Conservation (phyloP, 352 stramenopile species). For the Thalassiosira hispida region DNA sequence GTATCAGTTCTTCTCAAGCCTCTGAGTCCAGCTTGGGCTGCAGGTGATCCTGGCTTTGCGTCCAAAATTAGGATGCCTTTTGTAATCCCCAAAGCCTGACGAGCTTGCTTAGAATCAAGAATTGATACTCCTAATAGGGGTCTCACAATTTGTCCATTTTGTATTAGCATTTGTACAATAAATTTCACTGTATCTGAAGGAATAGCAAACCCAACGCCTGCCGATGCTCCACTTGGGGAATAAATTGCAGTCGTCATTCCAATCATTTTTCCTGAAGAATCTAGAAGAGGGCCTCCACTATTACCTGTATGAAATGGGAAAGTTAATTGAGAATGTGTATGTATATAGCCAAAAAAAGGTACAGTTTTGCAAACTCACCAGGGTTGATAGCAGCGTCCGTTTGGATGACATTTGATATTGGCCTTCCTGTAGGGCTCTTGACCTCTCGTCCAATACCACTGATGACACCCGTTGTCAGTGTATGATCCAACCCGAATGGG, state of each 20-base stretch:
- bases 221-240: constrained; percentile 80
- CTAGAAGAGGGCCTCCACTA: constrained; percentile 83
- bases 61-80: constrained; percentile 85
- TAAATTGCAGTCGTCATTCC: constrained; percentile 90
- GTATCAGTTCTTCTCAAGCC: constrained; percentile 29
- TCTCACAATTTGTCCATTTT: constrained; percentile 82
- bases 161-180: constrained; percentile 80
- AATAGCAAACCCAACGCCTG: constrained; percentile 89
- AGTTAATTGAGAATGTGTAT: background rate
- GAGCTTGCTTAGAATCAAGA: constrained; percentile 83
- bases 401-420: constrained; percentile 87
- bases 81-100: constrained; percentile 77
- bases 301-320: constrained; percentile 81
- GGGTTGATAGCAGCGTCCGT: constrained; percentile 86
- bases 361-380: constrained; percentile 53
- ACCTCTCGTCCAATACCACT: constrained; percentile 80
- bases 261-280: constrained; percentile 81
- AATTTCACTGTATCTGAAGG: constrained; percentile 86
- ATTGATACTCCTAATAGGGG: constrained; percentile 86
- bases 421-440: constrained; percentile 79
- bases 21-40: constrained; percentile 62
- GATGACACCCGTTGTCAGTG: constrained; percentile 83
- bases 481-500: constrained; percentile 89
- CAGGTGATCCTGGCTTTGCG: constrained; percentile 68
- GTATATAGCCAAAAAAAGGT: background rate